These are phyloP conservation scores for Ophiocordyceps australis DNA, from an alignment of 2,329 filamentous ascomycete species.

Conservation along the genomic window DNA sequence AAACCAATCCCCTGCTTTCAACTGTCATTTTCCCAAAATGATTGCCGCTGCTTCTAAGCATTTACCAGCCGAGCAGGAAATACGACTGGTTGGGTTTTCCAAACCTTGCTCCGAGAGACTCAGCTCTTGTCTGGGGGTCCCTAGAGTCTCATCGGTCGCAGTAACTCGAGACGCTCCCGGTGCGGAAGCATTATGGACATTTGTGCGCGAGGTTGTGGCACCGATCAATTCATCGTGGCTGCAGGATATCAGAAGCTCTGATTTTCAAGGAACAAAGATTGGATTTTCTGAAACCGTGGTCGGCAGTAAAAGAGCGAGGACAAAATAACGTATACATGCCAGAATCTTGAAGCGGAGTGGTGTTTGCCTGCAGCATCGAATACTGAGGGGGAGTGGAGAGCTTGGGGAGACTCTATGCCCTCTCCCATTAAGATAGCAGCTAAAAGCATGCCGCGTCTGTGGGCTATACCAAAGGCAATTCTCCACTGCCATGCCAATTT, in stretches of 20 bases:
- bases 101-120: conserved; percentile 39
- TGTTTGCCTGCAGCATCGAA: no score
- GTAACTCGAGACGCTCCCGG: conserved; percentile 37
- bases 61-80: conserved; percentile 17
- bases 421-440: no score
- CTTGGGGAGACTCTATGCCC: no score
- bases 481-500: no score
- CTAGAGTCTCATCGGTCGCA: conserved; percentile 46
- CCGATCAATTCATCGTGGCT: conserved; percentile 37
- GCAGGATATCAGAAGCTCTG: conserved; percentile 4
- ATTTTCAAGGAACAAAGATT: conserved; percentile 16
- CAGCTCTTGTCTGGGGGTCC: conserved; percentile 36
- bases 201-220: conserved; percentile 31
- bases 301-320: conserved; percentile 10
- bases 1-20: conserved; percentile 36
- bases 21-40: conserved; percentile 40
- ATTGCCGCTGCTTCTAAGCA: conserved; percentile 28
- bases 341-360: no score
- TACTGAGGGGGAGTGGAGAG: no score
- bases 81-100: conserved; percentile 44
- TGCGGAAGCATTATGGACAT: conserved; percentile 35
- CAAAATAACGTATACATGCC: no score
- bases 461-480: no score
- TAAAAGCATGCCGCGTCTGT: no score
- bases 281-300: conserved; percentile 15